Percentiles rank a stretch among this genome's conserved stretches.
phyloP scores from a whole-genome alignment of 495 filamentous ascomycete genomes.

The Pyrenula massariospora region DNA sequence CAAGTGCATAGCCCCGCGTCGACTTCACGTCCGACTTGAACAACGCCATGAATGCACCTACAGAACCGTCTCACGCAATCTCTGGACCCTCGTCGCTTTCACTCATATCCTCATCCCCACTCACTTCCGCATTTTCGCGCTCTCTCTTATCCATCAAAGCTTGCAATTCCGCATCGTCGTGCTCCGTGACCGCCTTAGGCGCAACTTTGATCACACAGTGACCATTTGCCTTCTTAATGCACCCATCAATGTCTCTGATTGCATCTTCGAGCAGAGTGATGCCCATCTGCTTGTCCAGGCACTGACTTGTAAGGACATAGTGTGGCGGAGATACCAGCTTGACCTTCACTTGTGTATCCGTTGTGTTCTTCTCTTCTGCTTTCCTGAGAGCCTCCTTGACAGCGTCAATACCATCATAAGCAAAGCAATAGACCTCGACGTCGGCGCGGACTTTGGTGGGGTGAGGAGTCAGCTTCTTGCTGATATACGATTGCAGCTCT shows the following conservation, averaged over 20 bases:
- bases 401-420: conserved; percentile 96
- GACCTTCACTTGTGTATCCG: conserved; percentile 89
- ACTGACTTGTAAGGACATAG: conserved; percentile 88
- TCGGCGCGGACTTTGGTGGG: conserved; percentile 97
- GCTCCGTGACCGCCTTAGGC: conserved; percentile 96
- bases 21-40: too few species aligned
- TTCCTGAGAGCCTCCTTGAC: conserved; percentile 82
- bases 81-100: conserved; percentile 68
- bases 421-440: conserved; percentile 96
- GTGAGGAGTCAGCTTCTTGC: conserved; percentile 90
- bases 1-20: too few species aligned
- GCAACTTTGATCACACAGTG: conserved; percentile 87
- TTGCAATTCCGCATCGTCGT: conserved; percentile 91
- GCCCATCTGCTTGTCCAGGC: conserved; percentile 80
- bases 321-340: conserved; percentile 90
- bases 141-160: conserved; percentile 98
- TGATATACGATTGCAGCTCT: conserved; percentile 85
- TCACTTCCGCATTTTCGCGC: conserved; percentile 93
- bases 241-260: conserved; percentile 69
- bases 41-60: background rate
- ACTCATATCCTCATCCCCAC: conserved; percentile 87
- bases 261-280: conserved; percentile 76
- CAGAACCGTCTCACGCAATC: conserved; percentile 5
- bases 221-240: conserved; percentile 64
- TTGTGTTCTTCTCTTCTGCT: conserved; percentile 79